Evolutionary conservation across 2,329 filamentous ascomycete species (phyloP).

Genomic region (Phyllosticta citribraziliensis): DNA sequence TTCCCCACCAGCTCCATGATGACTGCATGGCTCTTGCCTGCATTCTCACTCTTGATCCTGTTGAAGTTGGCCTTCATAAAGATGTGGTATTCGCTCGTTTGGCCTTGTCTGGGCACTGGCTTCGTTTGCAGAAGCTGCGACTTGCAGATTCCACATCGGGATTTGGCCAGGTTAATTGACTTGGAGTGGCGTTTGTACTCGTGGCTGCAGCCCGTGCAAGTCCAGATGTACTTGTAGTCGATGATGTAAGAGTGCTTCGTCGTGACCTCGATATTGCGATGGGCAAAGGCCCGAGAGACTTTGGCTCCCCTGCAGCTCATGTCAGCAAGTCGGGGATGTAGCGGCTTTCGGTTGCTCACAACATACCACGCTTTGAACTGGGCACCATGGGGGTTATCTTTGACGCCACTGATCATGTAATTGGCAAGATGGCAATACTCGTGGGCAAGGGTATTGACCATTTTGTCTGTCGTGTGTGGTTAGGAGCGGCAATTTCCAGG

Average conservation of each 20-base stretch:
- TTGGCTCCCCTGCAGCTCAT: slow-evolving; percentile 33
- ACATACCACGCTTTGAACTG: slow-evolving; percentile 67
- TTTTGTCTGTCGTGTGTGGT: slow-evolving; percentile 39
- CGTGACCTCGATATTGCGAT: slow-evolving; percentile 66
- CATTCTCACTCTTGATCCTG: slow-evolving; percentile 47
- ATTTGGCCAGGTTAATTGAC: slow-evolving; percentile 63
- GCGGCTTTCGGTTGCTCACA: not conserved
- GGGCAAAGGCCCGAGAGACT: slow-evolving; percentile 42
- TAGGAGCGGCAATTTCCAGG: not conserved
- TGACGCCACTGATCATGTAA: slow-evolving; percentile 73
- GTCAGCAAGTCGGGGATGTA: slow-evolving; percentile 16
- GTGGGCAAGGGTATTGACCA: slow-evolving; percentile 88
- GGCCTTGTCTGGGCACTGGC: slow-evolving; percentile 38
- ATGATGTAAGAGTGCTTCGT: slow-evolving; percentile 87
- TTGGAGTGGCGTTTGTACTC: slow-evolving; percentile 79
- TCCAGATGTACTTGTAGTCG: slow-evolving; percentile 85
- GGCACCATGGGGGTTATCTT: slow-evolving; percentile 68
- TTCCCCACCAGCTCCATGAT: slow-evolving; percentile 59
- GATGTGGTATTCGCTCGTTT: slow-evolving; percentile 41
- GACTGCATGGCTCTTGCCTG: slow-evolving; percentile 41
- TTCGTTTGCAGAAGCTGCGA: slow-evolving; percentile 62
- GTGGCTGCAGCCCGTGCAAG: slow-evolving; percentile 55
- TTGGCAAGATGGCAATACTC: slow-evolving; percentile 93
- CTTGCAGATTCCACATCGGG: slow-evolving; percentile 71
- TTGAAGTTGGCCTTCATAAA: slow-evolving; percentile 62